A percentile compares a stretch with the other conserved stretches of the same genome.
phyloP scores from a whole-genome alignment of 371 early-diverging fungal species.

The Apophysomyces elegans region DNA sequence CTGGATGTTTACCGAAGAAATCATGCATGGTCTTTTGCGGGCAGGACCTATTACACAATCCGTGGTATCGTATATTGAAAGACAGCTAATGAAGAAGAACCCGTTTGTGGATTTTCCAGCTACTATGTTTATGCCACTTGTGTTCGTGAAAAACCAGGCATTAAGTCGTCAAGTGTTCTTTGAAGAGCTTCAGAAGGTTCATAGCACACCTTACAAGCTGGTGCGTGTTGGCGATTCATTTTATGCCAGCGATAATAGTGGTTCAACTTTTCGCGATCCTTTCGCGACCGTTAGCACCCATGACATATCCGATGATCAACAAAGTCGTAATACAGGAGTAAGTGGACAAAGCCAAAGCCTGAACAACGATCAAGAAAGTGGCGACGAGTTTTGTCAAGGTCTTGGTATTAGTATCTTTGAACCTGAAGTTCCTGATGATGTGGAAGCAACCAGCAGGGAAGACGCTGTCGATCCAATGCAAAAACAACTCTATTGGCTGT shows the following conservation, averaged over 20 bases:
- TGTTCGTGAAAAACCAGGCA: slow-evolving; percentile 59
- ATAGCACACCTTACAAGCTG: slow-evolving; percentile 56
- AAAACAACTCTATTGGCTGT: slow-evolving; percentile 68
- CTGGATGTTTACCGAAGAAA: slow-evolving; percentile 75
- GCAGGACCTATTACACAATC: slow-evolving; percentile 58
- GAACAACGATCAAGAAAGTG: slow-evolving; percentile 15
- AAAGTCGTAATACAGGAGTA: slow-evolving; percentile 7
- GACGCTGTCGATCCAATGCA: slow-evolving; percentile 2
- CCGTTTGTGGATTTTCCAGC: slow-evolving; percentile 72
- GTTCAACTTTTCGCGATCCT: neutral
- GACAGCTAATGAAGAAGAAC: slow-evolving; percentile 65
- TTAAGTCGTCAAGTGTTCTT: slow-evolving; percentile 61
- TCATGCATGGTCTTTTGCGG: slow-evolving; percentile 73
- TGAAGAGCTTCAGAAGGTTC: slow-evolving; percentile 57
- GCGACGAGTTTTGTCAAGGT: slow-evolving; percentile 50
- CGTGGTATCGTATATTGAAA: slow-evolving; percentile 64
- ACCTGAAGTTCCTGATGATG: slow-evolving; percentile 29
- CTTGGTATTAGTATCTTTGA: slow-evolving; percentile 51
- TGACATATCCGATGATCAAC: slow-evolving; percentile 3
- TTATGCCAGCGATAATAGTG: slow-evolving; percentile 59
- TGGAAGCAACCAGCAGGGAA: slow-evolving; percentile 5
- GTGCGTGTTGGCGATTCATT: slow-evolving; percentile 64
- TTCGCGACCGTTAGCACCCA: neutral
- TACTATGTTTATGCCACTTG: slow-evolving; percentile 60
- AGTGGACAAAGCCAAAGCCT: neutral